Evolutionary conservation across 2,329 filamentous ascomycete genomes (phyloP).

Genomic region (Talaromyces sp.): DNA sequence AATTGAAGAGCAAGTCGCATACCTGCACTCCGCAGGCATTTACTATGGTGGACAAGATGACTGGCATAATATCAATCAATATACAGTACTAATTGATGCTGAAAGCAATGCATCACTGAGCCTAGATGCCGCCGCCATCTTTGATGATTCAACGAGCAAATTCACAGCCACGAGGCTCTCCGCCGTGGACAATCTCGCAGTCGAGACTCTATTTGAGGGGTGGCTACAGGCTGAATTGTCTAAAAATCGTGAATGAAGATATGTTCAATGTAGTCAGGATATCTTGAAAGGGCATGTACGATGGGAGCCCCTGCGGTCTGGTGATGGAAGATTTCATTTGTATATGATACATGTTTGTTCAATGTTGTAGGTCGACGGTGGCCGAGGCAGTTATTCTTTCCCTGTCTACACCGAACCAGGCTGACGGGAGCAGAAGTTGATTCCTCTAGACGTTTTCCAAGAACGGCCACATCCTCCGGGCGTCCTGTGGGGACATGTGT

Average conservation of each 20-base stretch:
- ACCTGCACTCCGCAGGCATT: not conserved
- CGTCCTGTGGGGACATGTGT: too few species aligned
- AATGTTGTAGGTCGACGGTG: too few species aligned
- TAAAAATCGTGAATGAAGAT: not conserved
- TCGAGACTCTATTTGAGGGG: not conserved
- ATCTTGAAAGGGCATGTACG: too few species aligned
- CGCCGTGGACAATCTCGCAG: not conserved
- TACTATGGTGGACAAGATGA: conserved; percentile 2
- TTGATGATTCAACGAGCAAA: not conserved
- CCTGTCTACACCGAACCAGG: too few species aligned
- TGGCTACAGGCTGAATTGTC: conserved; percentile 4
- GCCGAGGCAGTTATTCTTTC: too few species aligned
- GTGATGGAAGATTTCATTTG: too few species aligned
- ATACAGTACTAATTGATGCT: conserved; percentile 5
- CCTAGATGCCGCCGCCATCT: not conserved
- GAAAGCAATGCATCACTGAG: not conserved
- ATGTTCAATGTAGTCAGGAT: too few species aligned
- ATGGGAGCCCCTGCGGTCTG: too few species aligned
- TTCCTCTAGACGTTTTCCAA: too few species aligned
- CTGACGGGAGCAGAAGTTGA: too few species aligned
- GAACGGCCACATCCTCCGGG: too few species aligned
- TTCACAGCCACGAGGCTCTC: not conserved
- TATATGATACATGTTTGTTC: too few species aligned
- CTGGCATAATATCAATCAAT: conserved; percentile 2
- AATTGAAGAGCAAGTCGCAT: not conserved